Evolutionary conservation across 1,139 yeast species (phyloP).

Genomic region (Saccharomyces hybrid): DNA sequence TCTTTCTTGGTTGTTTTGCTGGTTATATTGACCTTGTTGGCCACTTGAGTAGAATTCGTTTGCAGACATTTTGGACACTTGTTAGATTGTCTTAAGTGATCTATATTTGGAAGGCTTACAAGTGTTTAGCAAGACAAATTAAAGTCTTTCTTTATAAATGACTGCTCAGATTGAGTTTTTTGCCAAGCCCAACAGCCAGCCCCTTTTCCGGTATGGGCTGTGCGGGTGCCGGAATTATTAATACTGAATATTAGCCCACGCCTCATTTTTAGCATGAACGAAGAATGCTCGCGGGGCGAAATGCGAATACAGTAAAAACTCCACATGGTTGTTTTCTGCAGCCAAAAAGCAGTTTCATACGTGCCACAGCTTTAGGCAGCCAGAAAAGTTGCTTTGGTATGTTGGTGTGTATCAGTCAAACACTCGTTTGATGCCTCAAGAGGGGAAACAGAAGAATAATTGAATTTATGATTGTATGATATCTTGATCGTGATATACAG

Average conservation of each 20-base stretch:
- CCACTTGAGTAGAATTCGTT: slow-evolving; percentile 53
- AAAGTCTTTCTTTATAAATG: background rate
- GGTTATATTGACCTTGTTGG: slow-evolving; percentile 35
- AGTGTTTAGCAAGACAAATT: background rate
- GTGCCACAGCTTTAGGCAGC: background rate
- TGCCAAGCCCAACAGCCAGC: background rate
- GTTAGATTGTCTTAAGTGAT: background rate
- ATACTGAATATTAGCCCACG: background rate
- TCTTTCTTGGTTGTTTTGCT: slow-evolving; percentile 26
- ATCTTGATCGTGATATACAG: background rate
- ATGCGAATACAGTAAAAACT: background rate
- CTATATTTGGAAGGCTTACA: background rate
- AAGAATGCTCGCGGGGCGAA: background rate
- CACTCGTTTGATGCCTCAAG: background rate
- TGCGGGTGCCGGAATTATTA: background rate
- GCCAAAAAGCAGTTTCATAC: background rate
- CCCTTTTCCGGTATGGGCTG: background rate
- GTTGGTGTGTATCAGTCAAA: background rate
- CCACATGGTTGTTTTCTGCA: background rate
- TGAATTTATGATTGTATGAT: background rate
- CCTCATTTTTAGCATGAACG: background rate
- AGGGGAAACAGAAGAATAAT: background rate
- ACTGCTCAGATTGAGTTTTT: background rate
- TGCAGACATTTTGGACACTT: slow-evolving; percentile 43
- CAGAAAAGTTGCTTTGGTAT: background rate